Base-by-base conservation (phyloP, 208 protist genomes). In the Acanthamoeba rhysodes region DNA sequence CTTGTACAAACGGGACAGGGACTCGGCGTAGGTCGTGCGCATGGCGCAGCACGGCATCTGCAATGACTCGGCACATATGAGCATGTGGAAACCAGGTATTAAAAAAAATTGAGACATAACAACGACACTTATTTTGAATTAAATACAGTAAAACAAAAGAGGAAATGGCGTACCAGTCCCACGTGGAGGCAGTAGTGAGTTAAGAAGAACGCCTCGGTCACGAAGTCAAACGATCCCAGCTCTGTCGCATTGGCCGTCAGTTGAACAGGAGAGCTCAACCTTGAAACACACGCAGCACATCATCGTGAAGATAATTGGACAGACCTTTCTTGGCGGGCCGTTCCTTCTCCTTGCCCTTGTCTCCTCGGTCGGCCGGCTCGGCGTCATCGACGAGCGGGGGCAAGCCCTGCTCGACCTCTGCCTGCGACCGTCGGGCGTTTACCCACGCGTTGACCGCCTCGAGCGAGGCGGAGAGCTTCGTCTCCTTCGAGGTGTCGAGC, bases 111-210 rank as follows among this genome's bases (percentile, higher is more conserved):
- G 16, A 22, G 55, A 62, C 8, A 12, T 22, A 24, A 62, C n/a
- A 62, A 62, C 4, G 20, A 62, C 20, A 62, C 1, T 41, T 41
- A 41, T 41, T 41, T 4, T 41, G 37, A 41, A 41, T 1, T 41
- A 1, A 41, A 41, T 41, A 41, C 4, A 4, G 37, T 41, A 41
- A 41, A 41, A 41, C 4, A 41, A 50, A 50, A 9, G 5, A 8
- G n/a, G 8, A n/a, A 74, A 20, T 32, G n/a, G 66, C 12, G 20
- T 74, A 94, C 90, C 66, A 94, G 37, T 0, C 90, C 90, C 16
- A 94, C 64, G 32, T 94, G 90, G 20, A 94, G 70, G n/a, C 37
- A 41, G 41, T 94, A 94, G 41, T 94, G 90, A 0, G 90, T 94
- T 32, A 94, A 29, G 48, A 94, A 94, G 50, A 94, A 94, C 0